A percentile compares a stretch with the other conserved stretches of the same genome.
Evolutionary conservation across 805 yeast genomes (phyloP).

Genomic region (Blastobotrys muscicola): DNA sequence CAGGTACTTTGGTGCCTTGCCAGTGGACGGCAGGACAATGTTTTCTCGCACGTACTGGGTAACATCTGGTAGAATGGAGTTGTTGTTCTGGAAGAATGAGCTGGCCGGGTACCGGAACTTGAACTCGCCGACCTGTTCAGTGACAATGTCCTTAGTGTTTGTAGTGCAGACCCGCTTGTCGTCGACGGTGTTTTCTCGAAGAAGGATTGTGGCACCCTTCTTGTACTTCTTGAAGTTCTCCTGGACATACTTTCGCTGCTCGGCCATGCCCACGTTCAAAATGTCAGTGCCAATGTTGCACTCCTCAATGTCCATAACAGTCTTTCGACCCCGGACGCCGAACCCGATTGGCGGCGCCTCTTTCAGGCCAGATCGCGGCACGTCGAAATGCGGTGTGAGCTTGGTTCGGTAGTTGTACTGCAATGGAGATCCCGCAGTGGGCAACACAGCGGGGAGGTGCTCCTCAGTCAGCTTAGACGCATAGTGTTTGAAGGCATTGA

Average conservation of each 20-base stretch:
- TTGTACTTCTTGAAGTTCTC: constrained; percentile 41
- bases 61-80: constrained; percentile 77
- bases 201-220: constrained; percentile 77
- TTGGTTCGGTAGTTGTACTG: constrained; percentile 79
- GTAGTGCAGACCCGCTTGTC: constrained; percentile 58
- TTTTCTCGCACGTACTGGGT: constrained; percentile 73
- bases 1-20: constrained; percentile 45
- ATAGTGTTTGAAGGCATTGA: constrained; percentile 71
- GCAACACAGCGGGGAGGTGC: constrained; percentile 48
- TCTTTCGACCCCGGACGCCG: constrained; percentile 63
- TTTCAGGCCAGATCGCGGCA: constrained; percentile 43
- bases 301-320: constrained; percentile 84
- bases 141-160: constrained; percentile 65
- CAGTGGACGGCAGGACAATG: constrained; percentile 37
- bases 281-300: constrained; percentile 82
- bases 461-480: constrained; percentile 37
- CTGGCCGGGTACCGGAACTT: constrained; percentile 87
- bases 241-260: constrained; percentile 53
- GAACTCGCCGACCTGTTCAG: constrained; percentile 56
- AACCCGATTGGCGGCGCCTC: constrained; percentile 69
- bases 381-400: constrained; percentile 88
- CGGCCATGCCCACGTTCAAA: constrained; percentile 60
- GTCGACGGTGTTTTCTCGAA: constrained; percentile 62
- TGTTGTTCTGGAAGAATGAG: constrained; percentile 93
- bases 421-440: constrained; percentile 69